A percentile compares a stretch with the other conserved stretches of the same genome.
Conservation (phyloP, 768 basidiomycete species). For the Trametes coccinea region DNA sequence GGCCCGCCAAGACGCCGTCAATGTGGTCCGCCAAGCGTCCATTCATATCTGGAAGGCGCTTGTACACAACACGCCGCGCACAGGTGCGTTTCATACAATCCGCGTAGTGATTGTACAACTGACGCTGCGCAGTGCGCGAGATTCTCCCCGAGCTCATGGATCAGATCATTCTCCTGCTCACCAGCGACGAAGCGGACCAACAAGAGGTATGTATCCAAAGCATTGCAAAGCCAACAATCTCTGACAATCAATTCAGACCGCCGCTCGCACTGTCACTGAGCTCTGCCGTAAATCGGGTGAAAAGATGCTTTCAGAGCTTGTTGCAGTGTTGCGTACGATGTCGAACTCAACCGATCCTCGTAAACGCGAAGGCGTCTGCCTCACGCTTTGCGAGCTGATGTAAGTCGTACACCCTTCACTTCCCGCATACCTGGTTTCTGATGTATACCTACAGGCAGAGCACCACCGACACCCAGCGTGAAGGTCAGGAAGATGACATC, state of each 20-base stretch:
- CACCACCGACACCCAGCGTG: slow-evolving; percentile 78
- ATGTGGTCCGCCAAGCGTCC: slow-evolving; percentile 84
- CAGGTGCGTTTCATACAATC: slow-evolving; percentile 51
- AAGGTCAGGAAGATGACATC: slow-evolving; percentile 87
- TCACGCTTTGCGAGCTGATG: slow-evolving; percentile 89
- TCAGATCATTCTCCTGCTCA: slow-evolving; percentile 77
- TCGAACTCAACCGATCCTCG: slow-evolving; percentile 61
- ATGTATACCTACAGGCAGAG: slow-evolving; percentile 59
- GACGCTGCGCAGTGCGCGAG: slow-evolving; percentile 80
- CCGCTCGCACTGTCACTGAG: slow-evolving; percentile 84
- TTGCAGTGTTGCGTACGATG: slow-evolving; percentile 72
- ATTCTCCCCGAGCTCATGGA: slow-evolving; percentile 82
- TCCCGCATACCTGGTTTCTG: not conserved
- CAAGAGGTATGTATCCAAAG: slow-evolving; percentile 63
- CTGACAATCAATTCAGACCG: slow-evolving; percentile 54
- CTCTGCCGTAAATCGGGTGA: slow-evolving; percentile 96
- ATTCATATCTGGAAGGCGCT: slow-evolving; percentile 98
- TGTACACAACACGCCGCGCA: slow-evolving; percentile 91
- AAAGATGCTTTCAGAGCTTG: slow-evolving; percentile 79
- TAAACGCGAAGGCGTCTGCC: slow-evolving; percentile 82
- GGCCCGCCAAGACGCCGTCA: slow-evolving; percentile 90
- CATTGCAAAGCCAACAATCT: not conserved
- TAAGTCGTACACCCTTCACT: slow-evolving; percentile 37
- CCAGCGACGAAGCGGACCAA: slow-evolving; percentile 79
- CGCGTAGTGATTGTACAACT: not conserved